Evolutionary conservation across 2,329 filamentous ascomycete genomes (phyloP), one percentile per base, ranked within the genome.

Genomic region (Lasiodiplodia theobromae): DNA sequence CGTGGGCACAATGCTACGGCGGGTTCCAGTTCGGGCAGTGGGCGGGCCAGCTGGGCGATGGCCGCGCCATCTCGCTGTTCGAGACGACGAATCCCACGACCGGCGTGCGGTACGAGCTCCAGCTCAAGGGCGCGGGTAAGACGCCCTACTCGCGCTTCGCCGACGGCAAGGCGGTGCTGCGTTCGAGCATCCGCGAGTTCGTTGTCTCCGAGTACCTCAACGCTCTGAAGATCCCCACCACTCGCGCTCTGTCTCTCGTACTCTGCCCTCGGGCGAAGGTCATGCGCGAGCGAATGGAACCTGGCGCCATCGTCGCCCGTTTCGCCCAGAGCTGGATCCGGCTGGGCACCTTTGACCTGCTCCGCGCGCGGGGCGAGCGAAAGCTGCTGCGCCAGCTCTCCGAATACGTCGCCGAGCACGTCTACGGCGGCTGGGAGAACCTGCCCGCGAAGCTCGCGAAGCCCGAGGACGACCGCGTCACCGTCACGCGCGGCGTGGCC

Each of bases 1-100:
- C 96, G 0, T 99, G 96, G 96, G 94, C 96, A 38, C 96, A 99
- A 81, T 98, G 96, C 82, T 99, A 99, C 78, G 96, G 96, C 68
- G 95, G 95, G 68, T 83, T 86, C 73, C 80, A 81, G 62, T 81
- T 82, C 69, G 96, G 96, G 6, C 89, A 92, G 72, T 99, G 95
- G 95, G 96, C 96, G 3, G 94, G 96, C 6, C 96, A 99, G 79
- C 88, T 99, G 1, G 96, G 96, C 52, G 96, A 99, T 77, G 96
- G 96, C 47, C 88, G 96, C 67, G 96, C 94, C 37, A 98, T 99
- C 73, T 97, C 93, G 44, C 85, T 99, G 1, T 98, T 98, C 75
- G 96, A 99, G 80, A 88, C 90, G 28, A 95, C 89, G 5, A 96
- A 95, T 76, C 89, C 91, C 1, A 76, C 78, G 1, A 92, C 91